Evolutionary conservation across 164 flowering plant genomes (phyloP), one percentile per base, ranked within the genome.

Genomic region (Berberis thunbergii): DNA sequence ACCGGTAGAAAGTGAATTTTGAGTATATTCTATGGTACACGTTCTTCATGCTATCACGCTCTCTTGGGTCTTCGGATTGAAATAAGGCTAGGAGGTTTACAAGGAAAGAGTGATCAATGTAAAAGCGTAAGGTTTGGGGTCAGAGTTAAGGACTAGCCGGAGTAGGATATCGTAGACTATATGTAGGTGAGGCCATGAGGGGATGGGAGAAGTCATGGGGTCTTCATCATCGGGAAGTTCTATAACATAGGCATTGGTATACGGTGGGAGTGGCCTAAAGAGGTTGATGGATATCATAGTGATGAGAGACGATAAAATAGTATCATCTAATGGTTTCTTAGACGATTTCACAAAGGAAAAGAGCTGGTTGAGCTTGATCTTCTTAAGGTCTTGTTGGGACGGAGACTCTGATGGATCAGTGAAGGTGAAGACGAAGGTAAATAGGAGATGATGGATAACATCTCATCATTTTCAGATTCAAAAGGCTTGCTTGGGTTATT

Each of bases 21-120:
- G 80, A 70, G 62, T 89, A 89, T 60, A 86, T 85, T n/a, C 73
- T 45, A 72, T 89, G 92, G 79, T 70, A 84, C 2, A 81, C 72
- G 43, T 82, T 85, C 79, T 86, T 89, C 75, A 89, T 60, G 76
- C 75, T 68, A 46, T 85, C 87, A 0, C 90, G 75, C 64, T 89
- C 96, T 49, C 89, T 69, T 1, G 84, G 78, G 60, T 89, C 90
- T 7, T 86, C 96, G 0, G 90, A 77, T 49, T 84, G 79, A 68
- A 89, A 89, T 2, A 85, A 77, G 44, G 67, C 7, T 9, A 89
- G 79, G 7, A 89, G 78, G 41, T 75, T 82, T 65, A 69, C 67
- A 38, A 89, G 73, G 75, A 89, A 89, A 2, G 71, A 59, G 0
- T 77, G 77, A 64, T 86, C 77, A 12, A 88, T 67, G 66, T 79